These are phyloP conservation scores for Apophysomyces trapeziformis DNA, from an alignment of 371 early-diverging fungal genomes.

Conservation along the genomic window DNA sequence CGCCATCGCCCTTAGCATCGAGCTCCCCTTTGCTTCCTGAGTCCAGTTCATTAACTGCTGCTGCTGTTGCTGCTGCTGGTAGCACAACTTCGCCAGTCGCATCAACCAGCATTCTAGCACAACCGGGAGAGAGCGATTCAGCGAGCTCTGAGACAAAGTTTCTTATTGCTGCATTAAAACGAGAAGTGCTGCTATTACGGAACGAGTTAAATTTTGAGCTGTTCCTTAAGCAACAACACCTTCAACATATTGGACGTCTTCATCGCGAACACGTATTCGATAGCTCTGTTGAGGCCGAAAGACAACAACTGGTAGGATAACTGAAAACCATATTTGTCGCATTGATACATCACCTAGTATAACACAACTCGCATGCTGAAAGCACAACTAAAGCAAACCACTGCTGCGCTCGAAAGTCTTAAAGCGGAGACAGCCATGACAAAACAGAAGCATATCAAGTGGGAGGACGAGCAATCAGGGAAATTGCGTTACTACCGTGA, in stretches of 20 bases:
- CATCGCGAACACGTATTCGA: constrained; percentile 69
- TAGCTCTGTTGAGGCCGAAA: constrained; percentile 66
- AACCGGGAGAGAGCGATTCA: neutral
- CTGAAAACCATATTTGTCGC: neutral
- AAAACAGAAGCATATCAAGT: constrained; percentile 64
- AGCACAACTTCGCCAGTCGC: constrained; percentile 3
- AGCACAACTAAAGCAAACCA: constrained; percentile 59
- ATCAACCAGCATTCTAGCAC: neutral
- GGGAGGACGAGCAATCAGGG: constrained; percentile 66
- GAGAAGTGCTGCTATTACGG: constrained; percentile 61
- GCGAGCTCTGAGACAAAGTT: constrained; percentile 38
- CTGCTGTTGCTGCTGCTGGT: constrained; percentile 1
- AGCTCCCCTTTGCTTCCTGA: constrained; percentile 14
- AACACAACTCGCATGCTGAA: constrained; percentile 62
- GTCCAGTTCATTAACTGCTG: constrained; percentile 12
- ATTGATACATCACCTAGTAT: constrained; percentile 32
- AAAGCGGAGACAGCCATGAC: constrained; percentile 58
- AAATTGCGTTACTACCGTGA: constrained; percentile 63
- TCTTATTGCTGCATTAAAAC: constrained; percentile 52
- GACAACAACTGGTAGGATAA: constrained; percentile 55
- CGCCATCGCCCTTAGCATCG: constrained; percentile 18
- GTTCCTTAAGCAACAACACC: constrained; percentile 69
- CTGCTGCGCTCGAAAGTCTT: constrained; percentile 53
- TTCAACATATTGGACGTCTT: constrained; percentile 68
- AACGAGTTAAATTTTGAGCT: constrained; percentile 72